Percentiles rank a stretch among this genome's conserved stretches.
Evolutionary conservation across 805 yeast species (phyloP).

Genomic region (Hanseniaspora mollemarum): DNA sequence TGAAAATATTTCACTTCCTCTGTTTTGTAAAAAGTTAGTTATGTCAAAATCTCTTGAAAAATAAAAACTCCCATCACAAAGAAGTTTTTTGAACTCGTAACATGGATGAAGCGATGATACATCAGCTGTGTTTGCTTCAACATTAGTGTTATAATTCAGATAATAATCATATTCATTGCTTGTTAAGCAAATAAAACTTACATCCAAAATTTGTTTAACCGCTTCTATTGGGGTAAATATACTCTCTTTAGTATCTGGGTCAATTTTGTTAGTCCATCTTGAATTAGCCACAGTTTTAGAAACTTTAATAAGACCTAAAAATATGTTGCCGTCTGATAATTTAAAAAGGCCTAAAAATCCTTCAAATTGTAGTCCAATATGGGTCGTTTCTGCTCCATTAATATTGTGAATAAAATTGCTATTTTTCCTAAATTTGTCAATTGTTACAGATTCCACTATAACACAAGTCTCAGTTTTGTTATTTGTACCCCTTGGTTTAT

Average conservation of each 20-base stretch:
- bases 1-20: conserved; percentile 34
- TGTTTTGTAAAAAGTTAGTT: conserved; percentile 64
- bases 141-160: conserved; percentile 16
- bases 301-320: conserved; percentile 48
- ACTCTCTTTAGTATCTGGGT: neutral
- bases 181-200: conserved; percentile 54
- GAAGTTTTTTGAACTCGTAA: conserved; percentile 55
- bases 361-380: conserved; percentile 29
- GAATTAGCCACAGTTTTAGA: conserved; percentile 49
- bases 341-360: conserved; percentile 56
- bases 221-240: conserved; percentile 35
- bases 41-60: conserved; percentile 83
- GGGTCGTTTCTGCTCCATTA: conserved; percentile 26
- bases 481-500: neutral
- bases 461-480: conserved; percentile 25
- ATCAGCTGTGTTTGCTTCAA: neutral
- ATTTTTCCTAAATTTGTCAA: conserved; percentile 3
- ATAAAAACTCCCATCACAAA: conserved; percentile 76
- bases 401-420: neutral
- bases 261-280: conserved; percentile 26
- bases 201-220: conserved; percentile 45
- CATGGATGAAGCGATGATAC: conserved; percentile 56
- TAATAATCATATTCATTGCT: conserved; percentile 42
- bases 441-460: conserved; percentile 6
- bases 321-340: conserved; percentile 40